Percentiles rank a stretch among this genome's conserved stretches.
Evolutionary conservation across 2,329 filamentous ascomycete species (phyloP).

Genomic region (Macroventuria anomochaeta): DNA sequence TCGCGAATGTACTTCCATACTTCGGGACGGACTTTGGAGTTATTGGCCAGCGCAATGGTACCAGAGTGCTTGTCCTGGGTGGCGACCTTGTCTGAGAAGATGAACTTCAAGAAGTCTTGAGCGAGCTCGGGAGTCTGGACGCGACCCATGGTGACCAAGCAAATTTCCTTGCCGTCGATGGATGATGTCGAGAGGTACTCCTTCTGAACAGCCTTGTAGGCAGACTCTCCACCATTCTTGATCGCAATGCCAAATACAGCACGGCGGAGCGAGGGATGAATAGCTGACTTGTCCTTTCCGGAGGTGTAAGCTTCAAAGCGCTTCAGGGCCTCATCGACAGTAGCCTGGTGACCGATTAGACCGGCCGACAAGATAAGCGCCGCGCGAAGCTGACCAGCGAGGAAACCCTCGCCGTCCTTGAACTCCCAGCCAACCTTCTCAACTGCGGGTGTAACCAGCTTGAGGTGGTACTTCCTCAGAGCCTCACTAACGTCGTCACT

Average conservation of each 20-base stretch:
- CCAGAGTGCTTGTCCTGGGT: constrained; percentile 88
- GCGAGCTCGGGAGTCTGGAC: constrained; percentile 74
- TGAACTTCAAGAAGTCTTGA: constrained; percentile 70
- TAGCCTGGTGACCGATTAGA: constrained; percentile 74
- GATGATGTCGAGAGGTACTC: constrained; percentile 84
- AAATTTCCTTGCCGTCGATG: constrained; percentile 90
- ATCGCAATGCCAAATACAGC: constrained; percentile 83
- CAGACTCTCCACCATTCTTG: constrained; percentile 72
- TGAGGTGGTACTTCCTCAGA: constrained; percentile 78
- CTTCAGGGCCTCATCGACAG: constrained; percentile 74
- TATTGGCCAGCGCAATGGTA: constrained; percentile 73
- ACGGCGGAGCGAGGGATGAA: constrained; percentile 81
- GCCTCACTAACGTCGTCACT: constrained; percentile 74
- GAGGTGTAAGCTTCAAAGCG: constrained; percentile 82
- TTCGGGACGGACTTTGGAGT: constrained; percentile 72
- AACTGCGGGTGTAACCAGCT: constrained; percentile 76
- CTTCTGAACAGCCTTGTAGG: constrained; percentile 77
- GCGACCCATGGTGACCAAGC: constrained; percentile 76
- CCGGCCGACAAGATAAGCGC: constrained; percentile 79
- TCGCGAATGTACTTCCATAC: constrained; percentile 87
- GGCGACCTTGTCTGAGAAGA: constrained; percentile 84
- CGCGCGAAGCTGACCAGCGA: constrained; percentile 81
- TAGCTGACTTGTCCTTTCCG: constrained; percentile 67
- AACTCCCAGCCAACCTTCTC: constrained; percentile 88
- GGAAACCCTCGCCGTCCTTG: constrained; percentile 77